phyloP scores from a whole-genome alignment of 2,329 filamentous ascomycete genomes.

The Macroventuria anomochaeta region DNA sequence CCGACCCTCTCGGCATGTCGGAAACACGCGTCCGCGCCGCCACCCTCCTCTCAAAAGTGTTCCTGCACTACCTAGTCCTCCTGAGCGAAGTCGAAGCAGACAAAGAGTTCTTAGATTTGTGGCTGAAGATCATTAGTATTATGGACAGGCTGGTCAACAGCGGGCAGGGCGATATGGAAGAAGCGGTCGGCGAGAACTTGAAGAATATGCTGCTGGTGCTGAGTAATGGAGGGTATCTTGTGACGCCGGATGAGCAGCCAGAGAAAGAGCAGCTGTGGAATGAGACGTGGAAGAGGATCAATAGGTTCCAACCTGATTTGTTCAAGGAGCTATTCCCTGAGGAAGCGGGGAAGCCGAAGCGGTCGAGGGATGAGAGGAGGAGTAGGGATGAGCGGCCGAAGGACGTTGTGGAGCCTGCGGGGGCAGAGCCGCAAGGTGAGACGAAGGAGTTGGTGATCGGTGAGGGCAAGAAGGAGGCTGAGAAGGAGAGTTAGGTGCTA shows the following conservation, averaged over 20 bases:
- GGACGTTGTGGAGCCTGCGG: conserved; percentile 15
- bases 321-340: conserved; percentile 66
- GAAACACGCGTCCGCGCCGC: conserved; percentile 92
- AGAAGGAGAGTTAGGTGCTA: conserved; percentile 21
- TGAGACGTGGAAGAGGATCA: conserved; percentile 66
- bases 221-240: conserved; percentile 84
- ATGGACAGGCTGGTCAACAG: conserved; percentile 97
- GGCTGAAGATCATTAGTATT: conserved; percentile 89
- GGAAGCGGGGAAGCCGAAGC: conserved; percentile 44
- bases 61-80: conserved; percentile 88
- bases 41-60: conserved; percentile 91
- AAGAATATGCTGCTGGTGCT: conserved; percentile 98
- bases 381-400: conserved; percentile 23
- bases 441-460: conserved; percentile 5
- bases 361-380: conserved; percentile 25
- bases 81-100: conserved; percentile 85
- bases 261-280: conserved; percentile 63
- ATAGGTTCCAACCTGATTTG: conserved; percentile 65
- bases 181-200: conserved; percentile 91
- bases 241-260: conserved; percentile 65
- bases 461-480: conserved; percentile 9
- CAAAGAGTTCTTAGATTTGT: conserved; percentile 89
- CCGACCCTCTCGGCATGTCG: conserved; percentile 90
- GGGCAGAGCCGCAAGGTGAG: conserved; percentile 1
- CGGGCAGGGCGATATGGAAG: conserved; percentile 91